Evolutionary conservation across 331 rosid genomes (phyloP), one percentile per base, ranked within the genome.

Genomic region (Acacia pycnantha): DNA sequence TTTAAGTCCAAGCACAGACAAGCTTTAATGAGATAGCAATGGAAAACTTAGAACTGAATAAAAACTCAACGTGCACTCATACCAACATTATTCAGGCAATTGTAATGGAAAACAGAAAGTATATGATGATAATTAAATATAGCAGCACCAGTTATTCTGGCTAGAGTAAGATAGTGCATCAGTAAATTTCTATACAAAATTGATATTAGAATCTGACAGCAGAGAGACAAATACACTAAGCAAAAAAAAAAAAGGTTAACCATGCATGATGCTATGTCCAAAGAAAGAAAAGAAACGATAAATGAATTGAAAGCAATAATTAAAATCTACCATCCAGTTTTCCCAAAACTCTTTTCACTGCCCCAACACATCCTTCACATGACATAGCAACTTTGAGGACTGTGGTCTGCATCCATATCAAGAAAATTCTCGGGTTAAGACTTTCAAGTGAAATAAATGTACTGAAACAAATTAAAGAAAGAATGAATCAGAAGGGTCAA

Each of bases 331-430:
- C 98, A 88, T 93, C 94, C 87, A 95, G 59, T 77, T 95, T 95
- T 16, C 88, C 98, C 88, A 93, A 88, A 72, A 93, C 98, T 86
- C 98, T 90, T 68, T 88, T 91, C 81, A 95, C 98, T 5, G 98
- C 98, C 44, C 98, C 98, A 74, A 82, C 90, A 77, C 98, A 95
- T 15, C 98, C 98, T 87, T 90, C 85, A 62, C 98, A 95, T 16
- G 98, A 91, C 98, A 95, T 95, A 11, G 85, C 94, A 82, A 95
- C 98, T 88, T 93, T 93, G 85, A 95, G 97, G 54, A 89, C 93
- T 26, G 90, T 91, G 46, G 95, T 95, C 98, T 93, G 92, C 90
- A 79, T 22, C 77, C 19, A 80, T 27, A 71, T 77, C 26, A 62
- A 68, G 24, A 26, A 48, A 31, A 69, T 6, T 1, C 13, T 77